Conservation (phyloP, 2,329 filamentous ascomycete genomes). For the Phaeosphaeriaceae sp. region DNA sequence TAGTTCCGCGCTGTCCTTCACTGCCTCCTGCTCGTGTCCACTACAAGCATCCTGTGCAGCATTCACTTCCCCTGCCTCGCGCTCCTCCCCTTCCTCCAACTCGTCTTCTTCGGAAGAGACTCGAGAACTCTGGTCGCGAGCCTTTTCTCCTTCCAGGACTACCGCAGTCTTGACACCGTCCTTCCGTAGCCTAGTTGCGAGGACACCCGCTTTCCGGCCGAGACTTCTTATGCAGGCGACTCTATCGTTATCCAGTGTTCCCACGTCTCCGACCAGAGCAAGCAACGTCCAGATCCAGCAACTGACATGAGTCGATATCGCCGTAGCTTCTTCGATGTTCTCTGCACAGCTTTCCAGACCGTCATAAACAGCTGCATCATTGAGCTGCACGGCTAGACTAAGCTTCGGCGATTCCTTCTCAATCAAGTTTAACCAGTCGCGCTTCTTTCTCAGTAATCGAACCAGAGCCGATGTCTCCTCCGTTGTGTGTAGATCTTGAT, state of each 20-base stretch:
- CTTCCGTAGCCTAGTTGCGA: slow-evolving; percentile 53
- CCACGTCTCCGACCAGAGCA: slow-evolving; percentile 75
- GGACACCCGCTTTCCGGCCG: slow-evolving; percentile 75
- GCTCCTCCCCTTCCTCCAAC: slow-evolving; percentile 2
- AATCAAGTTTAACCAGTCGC: slow-evolving; percentile 43
- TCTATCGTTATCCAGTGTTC: slow-evolving; percentile 77
- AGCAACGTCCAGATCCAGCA: slow-evolving; percentile 88
- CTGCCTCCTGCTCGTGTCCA: background rate
- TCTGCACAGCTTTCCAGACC: slow-evolving; percentile 69
- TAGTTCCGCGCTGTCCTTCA: background rate
- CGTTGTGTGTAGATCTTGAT: background rate
- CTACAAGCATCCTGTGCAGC: background rate
- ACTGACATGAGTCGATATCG: slow-evolving; percentile 72
- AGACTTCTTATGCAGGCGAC: slow-evolving; percentile 80
- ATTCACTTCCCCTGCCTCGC: background rate
- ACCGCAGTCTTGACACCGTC: background rate
- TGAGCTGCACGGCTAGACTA: slow-evolving; percentile 61
- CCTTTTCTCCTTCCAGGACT: background rate
- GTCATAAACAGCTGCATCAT: slow-evolving; percentile 70
- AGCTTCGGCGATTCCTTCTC: slow-evolving; percentile 53
- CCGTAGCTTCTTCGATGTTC: slow-evolving; percentile 63
- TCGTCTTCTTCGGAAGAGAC: background rate
- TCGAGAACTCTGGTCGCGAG: background rate
- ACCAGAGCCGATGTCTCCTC: background rate
- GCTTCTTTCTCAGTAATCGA: slow-evolving; percentile 44